Evolutionary conservation across 1,284 basidiomycete species (phyloP).

Genomic region (Rhodotorula sp.): DNA sequence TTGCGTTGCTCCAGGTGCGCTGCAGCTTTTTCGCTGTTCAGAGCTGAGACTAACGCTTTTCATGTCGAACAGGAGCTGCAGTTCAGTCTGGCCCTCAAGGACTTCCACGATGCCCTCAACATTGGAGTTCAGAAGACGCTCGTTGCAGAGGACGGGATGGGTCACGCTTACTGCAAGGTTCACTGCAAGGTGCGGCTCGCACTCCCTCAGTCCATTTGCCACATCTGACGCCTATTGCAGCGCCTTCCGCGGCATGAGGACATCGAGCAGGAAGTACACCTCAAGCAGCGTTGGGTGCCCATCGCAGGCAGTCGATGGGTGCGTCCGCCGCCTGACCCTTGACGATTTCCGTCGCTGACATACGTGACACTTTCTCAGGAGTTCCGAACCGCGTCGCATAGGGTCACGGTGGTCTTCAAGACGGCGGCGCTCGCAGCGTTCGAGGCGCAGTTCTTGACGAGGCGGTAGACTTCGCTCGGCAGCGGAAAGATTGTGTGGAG

Average conservation of each 20-base stretch:
- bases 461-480: not conserved
- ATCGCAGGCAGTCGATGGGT: conserved; percentile 31
- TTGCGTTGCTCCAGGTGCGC: conserved; percentile 29
- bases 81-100: conserved; percentile 33
- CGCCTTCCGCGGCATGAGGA: conserved; percentile 25
- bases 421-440: conserved; percentile 25
- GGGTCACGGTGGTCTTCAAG: conserved; percentile 36
- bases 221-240: not conserved
- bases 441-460: conserved; percentile 26
- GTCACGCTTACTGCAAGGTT: conserved; percentile 33
- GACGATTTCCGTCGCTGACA: not conserved
- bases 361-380: conserved; percentile 3
- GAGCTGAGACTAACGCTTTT: not conserved
- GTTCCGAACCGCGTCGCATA: conserved; percentile 28
- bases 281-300: conserved; percentile 28
- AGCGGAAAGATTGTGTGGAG: no score
- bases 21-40: no score
- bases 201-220: not conserved
- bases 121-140: conserved; percentile 33
- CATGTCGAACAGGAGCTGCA: conserved; percentile 16
- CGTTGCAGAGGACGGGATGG: conserved; percentile 32
- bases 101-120: conserved; percentile 29
- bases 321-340: not conserved
- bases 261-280: conserved; percentile 17
- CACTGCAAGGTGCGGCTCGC: conserved; percentile 23